Evolutionary conservation across 1,139 yeast genomes (phyloP), one percentile per base, ranked within the genome.

Genomic region (Pichia cactophila): DNA sequence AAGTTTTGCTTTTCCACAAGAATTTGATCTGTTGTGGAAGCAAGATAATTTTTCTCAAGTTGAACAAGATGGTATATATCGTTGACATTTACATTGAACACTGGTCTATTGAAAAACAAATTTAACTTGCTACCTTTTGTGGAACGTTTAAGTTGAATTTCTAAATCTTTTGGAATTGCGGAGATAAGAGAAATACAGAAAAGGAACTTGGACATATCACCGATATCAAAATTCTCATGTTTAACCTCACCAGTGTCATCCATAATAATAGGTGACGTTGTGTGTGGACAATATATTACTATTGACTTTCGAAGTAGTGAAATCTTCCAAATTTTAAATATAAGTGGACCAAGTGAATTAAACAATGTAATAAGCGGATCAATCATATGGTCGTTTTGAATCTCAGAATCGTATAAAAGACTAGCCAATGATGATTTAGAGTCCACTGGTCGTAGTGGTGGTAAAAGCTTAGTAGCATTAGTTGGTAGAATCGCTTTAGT

Each of bases 11-110:
- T 83, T 52, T 74, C 80, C 58, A 80, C 67, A 44, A 86, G 62
- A 26, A 86, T 78, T 51, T 81, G 85, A 62, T 87, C 96, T 47
- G 84, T 78, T 1, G 95, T 83, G 17, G 80, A 74, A 1, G 85
- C 92, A 41, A 85, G 70, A 60, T 68, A 82, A 1, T 78, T 76
- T 33, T 43, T 52, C 47, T 48, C 51, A 40, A 46, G 47, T 31
- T 33, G 49, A 40, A 47, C 58, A 51, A 59, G 51, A 53, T 63
- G 62, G 16, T 64, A 63, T 47, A 78, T 69, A 60, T 86, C 92
- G 48, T 75, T 74, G 33, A 86, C 73, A 17, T 88, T 84, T 26
- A 85, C 74, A 41, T 81, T 82, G 64, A 78, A 86, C 5, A 86
- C 59, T 0, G 88, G 84, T 48, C 68, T 74, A 35, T 74, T 61